Percentiles rank a stretch among this genome's conserved stretches.
These are phyloP conservation scores for Colletotrichum cordylinicola DNA, from an alignment of 2,329 filamentous ascomycete genomes.

Conservation along the genomic window DNA sequence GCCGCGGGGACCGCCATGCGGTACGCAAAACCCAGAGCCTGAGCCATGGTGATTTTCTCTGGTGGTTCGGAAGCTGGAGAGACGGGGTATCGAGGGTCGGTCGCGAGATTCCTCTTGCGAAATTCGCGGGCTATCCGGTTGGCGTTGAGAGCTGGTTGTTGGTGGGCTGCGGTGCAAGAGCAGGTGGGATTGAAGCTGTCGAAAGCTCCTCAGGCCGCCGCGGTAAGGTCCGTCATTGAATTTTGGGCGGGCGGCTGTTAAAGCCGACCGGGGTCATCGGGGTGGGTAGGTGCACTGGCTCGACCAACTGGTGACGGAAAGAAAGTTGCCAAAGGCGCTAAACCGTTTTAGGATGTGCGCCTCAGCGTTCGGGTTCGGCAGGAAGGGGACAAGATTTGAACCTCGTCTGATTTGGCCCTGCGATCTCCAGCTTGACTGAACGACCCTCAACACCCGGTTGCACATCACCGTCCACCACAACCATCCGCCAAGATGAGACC, in stretches of 20 bases:
- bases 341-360: conserved; percentile 30
- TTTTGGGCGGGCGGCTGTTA: conserved; percentile 8
- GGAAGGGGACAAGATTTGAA: conserved; percentile 35
- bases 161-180: background rate
- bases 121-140: conserved; percentile 13
- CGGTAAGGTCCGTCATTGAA: conserved; percentile 22
- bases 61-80: background rate
- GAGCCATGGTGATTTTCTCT: conserved; percentile 39
- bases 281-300: conserved; percentile 7
- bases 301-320: conserved; percentile 14
- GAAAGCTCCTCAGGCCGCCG: conserved; percentile 16
- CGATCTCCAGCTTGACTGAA: background rate
- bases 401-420: conserved; percentile 23
- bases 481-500: conserved; percentile 42
- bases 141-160: background rate
- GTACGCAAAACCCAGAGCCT: conserved; percentile 67
- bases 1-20: conserved; percentile 76
- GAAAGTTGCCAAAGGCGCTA: conserved; percentile 29
- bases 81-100: background rate
- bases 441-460: background rate
- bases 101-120: background rate
- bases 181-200: conserved; percentile 12
- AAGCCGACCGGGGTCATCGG: conserved; percentile 6
- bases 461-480: conserved; percentile 17
- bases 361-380: conserved; percentile 22